Conservation (phyloP, 306 rosid genomes). For the Pterocarpus macrocarpus region DNA sequence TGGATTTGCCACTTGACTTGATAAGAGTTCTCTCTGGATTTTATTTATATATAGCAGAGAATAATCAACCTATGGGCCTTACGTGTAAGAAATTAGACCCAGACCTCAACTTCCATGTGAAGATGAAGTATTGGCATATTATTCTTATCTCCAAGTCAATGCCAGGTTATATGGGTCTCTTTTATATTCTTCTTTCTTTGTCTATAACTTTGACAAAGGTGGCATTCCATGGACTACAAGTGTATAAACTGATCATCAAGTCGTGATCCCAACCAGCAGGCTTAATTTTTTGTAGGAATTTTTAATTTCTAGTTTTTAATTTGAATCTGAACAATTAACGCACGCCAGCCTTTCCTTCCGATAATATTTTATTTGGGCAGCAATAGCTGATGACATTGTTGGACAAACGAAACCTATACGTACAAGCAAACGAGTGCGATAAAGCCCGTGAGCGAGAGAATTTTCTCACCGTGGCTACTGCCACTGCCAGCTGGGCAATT, state of each 20-base stretch:
- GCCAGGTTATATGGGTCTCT: constrained; percentile 34
- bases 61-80: background rate
- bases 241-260: constrained; percentile 2
- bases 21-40: too few species aligned
- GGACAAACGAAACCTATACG: background rate
- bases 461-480: background rate
- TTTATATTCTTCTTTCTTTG: constrained; percentile 37
- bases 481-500: background rate
- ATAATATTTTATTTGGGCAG: background rate
- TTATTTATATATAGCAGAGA: background rate
- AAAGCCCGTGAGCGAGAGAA: background rate
- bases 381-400: constrained; percentile 31
- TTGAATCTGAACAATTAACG: background rate
- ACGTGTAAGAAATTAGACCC: constrained; percentile 22
- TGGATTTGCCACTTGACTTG: too few species aligned
- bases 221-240: constrained; percentile 4
- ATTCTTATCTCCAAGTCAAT: constrained; percentile 40
- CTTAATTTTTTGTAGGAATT: constrained; percentile 1
- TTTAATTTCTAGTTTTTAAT: background rate
- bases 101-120: constrained; percentile 28
- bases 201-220: constrained; percentile 37
- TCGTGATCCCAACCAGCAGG: background rate
- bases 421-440: background rate
- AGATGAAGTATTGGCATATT: background rate
- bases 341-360: constrained; percentile 27